Percentiles rank a stretch among this genome's conserved stretches.
phyloP scores from a whole-genome alignment of 768 basidiomycete genomes.

The Rhodotorula graminis region DNA sequence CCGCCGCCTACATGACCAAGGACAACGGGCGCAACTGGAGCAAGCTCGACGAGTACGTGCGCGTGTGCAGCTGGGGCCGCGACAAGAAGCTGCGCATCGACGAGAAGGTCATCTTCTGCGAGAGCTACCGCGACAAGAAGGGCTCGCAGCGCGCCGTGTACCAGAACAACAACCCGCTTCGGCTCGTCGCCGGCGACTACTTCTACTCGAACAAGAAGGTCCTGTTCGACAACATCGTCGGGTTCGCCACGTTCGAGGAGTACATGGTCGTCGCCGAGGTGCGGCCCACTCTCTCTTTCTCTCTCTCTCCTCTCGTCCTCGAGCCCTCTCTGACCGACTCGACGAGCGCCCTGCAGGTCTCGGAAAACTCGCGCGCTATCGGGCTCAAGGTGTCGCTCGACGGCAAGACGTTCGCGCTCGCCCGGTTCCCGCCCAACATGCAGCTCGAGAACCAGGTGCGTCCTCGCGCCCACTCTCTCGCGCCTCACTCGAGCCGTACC shows the following conservation, averaged over 20 bases:
- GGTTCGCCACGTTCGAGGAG: constrained; percentile 95
- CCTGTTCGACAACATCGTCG: constrained; percentile 81
- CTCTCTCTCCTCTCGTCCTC: neutral
- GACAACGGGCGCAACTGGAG: constrained; percentile 76
- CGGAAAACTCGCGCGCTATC: constrained; percentile 55
- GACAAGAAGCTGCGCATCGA: constrained; percentile 75
- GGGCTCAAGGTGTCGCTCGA: constrained; percentile 82
- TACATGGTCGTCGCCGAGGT: constrained; percentile 94
- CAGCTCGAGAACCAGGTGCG: constrained; percentile 81
- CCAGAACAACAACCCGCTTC: constrained; percentile 58
- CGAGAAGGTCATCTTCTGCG: constrained; percentile 83
- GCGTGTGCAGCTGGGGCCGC: constrained; percentile 85
- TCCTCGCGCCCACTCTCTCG: constrained; percentile 14
- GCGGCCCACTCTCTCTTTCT: constrained; percentile 39
- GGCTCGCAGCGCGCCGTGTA: constrained; percentile 65
- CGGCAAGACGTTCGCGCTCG: constrained; percentile 74
- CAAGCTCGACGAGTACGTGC: constrained; percentile 75
- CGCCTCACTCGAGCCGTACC: too few relatives aligned
- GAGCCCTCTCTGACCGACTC: neutral
- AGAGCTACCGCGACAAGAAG: constrained; percentile 73
- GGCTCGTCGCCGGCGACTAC: constrained; percentile 69
- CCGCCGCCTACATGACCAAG: constrained; percentile 66
- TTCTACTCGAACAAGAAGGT: constrained; percentile 68
- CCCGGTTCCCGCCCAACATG: constrained; percentile 85
- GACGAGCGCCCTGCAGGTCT: constrained; percentile 43